Conservation (phyloP, 2,329 filamentous ascomycete species). For the Diaporthe vaccinii region DNA sequence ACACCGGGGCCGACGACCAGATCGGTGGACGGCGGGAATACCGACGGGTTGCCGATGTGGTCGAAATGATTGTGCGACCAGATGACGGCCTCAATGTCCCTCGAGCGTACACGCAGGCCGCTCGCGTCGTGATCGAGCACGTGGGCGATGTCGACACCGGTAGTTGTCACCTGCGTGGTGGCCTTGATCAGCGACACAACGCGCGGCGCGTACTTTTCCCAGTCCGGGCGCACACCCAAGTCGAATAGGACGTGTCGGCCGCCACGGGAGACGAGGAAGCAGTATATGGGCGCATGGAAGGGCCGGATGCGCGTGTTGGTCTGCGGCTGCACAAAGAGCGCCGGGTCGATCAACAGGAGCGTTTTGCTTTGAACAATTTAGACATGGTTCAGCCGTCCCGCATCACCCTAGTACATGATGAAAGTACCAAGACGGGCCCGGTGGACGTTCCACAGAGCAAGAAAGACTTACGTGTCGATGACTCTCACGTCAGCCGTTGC, state of each 20-base stretch:
- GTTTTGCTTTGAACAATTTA: too few relatives aligned
- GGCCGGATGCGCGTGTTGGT: too few relatives aligned
- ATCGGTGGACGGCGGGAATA: constrained; percentile 41
- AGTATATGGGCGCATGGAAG: constrained; percentile 38
- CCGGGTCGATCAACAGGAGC: too few relatives aligned
- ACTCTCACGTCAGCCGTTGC: too few relatives aligned
- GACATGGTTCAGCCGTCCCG: too few relatives aligned
- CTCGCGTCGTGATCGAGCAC: neutral
- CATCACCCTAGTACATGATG: too few relatives aligned
- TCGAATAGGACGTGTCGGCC: constrained; percentile 46
- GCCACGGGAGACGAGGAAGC: constrained; percentile 41
- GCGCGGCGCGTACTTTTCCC: constrained; percentile 41
- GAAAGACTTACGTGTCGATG: too few relatives aligned
- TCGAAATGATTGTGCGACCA: constrained; percentile 46
- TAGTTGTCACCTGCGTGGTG: neutral
- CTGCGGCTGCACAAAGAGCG: too few relatives aligned
- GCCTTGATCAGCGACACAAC: constrained; percentile 35
- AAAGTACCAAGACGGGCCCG: too few relatives aligned
- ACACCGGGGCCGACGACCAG: constrained; percentile 46
- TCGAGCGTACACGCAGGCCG: neutral
- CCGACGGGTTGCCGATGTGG: constrained; percentile 43
- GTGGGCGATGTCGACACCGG: neutral
- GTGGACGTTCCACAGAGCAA: too few relatives aligned
- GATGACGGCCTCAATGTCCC: constrained; percentile 29
- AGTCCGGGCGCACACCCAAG: constrained; percentile 45